Conservation (phyloP, 805 yeast genomes). For the Hanseniaspora pseudoguilliermondii region DNA sequence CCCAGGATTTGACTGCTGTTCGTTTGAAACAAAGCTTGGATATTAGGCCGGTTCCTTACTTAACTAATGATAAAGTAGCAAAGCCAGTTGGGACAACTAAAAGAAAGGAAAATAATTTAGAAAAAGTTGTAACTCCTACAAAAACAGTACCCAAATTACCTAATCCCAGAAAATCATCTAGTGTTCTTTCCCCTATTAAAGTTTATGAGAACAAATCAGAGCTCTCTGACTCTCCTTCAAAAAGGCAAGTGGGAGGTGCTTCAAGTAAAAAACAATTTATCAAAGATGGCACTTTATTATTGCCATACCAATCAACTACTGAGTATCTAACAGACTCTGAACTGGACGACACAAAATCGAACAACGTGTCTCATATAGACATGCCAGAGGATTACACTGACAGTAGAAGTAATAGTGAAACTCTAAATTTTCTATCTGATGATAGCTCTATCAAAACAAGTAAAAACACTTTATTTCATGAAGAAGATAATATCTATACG, state of each 20-base stretch:
- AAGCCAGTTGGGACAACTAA: background rate
- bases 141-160: constrained; percentile 9
- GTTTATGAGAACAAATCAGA: background rate
- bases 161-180: constrained; percentile 10
- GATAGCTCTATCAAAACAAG: background rate
- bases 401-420: constrained; percentile 1
- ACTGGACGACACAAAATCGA: background rate
- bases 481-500: background rate
- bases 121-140: background rate
- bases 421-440: background rate
- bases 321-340: background rate
- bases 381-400: background rate
- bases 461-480: background rate
- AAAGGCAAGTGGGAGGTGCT: constrained; percentile 10
- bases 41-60: background rate
- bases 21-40: background rate
- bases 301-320: background rate
- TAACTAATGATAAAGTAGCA: background rate
- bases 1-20: background rate
- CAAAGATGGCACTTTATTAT: background rate
- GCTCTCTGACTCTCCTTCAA: background rate
- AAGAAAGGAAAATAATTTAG: background rate
- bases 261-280: background rate
- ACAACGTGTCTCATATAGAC: background rate
- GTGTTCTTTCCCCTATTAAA: background rate